Base-by-base conservation (phyloP, 2,329 filamentous ascomycete genomes). In the Parastagonospora avenae region DNA sequence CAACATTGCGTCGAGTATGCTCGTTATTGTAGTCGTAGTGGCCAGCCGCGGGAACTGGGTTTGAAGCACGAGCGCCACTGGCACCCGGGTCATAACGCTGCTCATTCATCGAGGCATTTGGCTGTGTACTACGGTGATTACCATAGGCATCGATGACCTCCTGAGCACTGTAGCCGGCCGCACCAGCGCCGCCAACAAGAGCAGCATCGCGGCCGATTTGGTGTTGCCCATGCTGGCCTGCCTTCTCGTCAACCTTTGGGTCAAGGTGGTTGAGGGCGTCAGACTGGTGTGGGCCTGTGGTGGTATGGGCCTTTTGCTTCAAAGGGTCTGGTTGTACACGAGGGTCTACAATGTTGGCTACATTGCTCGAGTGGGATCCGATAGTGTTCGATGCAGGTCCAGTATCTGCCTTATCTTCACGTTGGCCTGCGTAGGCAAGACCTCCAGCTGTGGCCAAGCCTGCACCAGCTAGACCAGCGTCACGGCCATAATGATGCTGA, bases 81-180 rank as follows among this genome's bases (percentile, higher is more conserved):
- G 56, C 55, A 31, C 57, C 51, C 5, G 67, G 57, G 33, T 71
- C 67, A 32, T 70, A 72, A 30, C 66, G 65, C 48, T 71, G 68
- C 4, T 71, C 64, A 27, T 60, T 53, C 64, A 72, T 64, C 8
- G 68, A 57, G 9, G 68, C 63, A 15, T 43, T 42, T 2, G 65
- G 61, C 30, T 68, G 67, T 4, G 68, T 72, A 55, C 52, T 64
- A 19, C 55, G 64, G 32, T 72, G 66, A 8, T 68, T 57, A 30
- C 58, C 62, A 36, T 74, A 70, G 2, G 51, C 41, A 32, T 72
- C 55, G 1, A 57, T 59, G 11, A 64, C 62, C 42, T 75, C 68
- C 42, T 75, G 67, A 0, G 64, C 72, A 41, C 67, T 68, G 36
- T 67, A 64, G 8, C 68, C 70, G 28, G 66, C 62, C 28, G 63